phyloP scores from a whole-genome alignment of 768 basidiomycete genomes.

The Infundibulicybe gibba region DNA sequence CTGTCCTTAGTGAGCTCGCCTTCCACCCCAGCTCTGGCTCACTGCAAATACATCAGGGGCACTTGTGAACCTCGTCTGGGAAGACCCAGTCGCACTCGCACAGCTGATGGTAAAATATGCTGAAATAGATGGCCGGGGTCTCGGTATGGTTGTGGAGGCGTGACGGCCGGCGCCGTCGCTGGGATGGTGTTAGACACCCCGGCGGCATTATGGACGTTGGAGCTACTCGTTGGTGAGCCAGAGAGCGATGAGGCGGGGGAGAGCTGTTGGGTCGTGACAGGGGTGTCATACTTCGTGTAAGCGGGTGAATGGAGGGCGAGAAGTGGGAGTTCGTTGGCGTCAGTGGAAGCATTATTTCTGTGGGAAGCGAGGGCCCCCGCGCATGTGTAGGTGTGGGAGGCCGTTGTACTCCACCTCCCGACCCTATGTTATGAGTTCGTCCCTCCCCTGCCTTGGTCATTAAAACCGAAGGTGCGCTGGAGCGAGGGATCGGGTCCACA shows the following conservation, averaged over 20 bases:
- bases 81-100: slow-evolving; percentile 75
- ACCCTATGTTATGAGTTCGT: slow-evolving; percentile 1
- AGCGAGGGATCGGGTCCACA: slow-evolving; percentile 72
- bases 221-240: slow-evolving; percentile 7
- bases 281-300: slow-evolving; percentile 41
- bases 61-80: slow-evolving; percentile 80
- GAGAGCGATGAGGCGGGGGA: slow-evolving; percentile 15
- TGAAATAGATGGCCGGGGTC: slow-evolving; percentile 65
- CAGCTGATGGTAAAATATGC: slow-evolving; percentile 87
- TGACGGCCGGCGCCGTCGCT: slow-evolving; percentile 37
- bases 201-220: slow-evolving; percentile 3
- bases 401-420: slow-evolving; percentile 6
- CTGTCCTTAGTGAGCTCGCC: slow-evolving; percentile 44
- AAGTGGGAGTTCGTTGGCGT: slow-evolving; percentile 32
- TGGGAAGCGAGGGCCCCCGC: slow-evolving; percentile 29
- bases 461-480: slow-evolving; percentile 48
- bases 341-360: slow-evolving; percentile 20
- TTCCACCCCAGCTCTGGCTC: slow-evolving; percentile 95
- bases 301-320: slow-evolving; percentile 43
- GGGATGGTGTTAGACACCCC: slow-evolving; percentile 22
- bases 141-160: slow-evolving; percentile 68
- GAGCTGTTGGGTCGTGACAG: slow-evolving; percentile 16
- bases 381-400: slow-evolving; percentile 8
- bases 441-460: slow-evolving; percentile 1
- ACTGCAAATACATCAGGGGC: slow-evolving; percentile 83